Percentiles rank a stretch among this genome's conserved stretches.
These are phyloP conservation scores for Exophiala alcalophila DNA, from an alignment of 2,329 filamentous ascomycete species.

Conservation along the genomic window DNA sequence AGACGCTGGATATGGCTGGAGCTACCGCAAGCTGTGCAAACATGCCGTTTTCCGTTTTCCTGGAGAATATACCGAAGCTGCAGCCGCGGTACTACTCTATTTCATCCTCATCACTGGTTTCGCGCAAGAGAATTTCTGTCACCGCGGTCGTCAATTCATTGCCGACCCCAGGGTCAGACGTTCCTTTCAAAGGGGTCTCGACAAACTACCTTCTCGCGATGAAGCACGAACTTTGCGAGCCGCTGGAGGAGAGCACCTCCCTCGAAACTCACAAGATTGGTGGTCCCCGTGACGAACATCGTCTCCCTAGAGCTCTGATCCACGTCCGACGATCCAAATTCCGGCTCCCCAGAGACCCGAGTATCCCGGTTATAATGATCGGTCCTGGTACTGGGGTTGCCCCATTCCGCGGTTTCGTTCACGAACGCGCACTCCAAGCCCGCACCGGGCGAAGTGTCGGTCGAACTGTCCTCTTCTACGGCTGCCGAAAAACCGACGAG, in stretches of 20 bases:
- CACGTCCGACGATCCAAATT: slow-evolving; percentile 98
- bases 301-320: slow-evolving; percentile 88
- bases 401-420: slow-evolving; percentile 24
- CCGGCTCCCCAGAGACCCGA: slow-evolving; percentile 94
- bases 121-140: slow-evolving; percentile 91
- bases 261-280: slow-evolving; percentile 80
- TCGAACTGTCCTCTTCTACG: slow-evolving; percentile 43
- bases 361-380: slow-evolving; percentile 91
- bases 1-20: slow-evolving; percentile 70
- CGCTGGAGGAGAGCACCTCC: slow-evolving; percentile 74
- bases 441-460: slow-evolving; percentile 39
- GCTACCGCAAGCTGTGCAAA: slow-evolving; percentile 70
- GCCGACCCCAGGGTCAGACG: slow-evolving; percentile 69
- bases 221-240: slow-evolving; percentile 93
- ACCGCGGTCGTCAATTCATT: slow-evolving; percentile 93
- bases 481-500: slow-evolving; percentile 38
- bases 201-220: slow-evolving; percentile 95
- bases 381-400: slow-evolving; percentile 91
- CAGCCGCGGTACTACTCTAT: slow-evolving; percentile 99
- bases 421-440: slow-evolving; percentile 31
- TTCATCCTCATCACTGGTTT: slow-evolving; percentile 92
- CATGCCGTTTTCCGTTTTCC: slow-evolving; percentile 89
- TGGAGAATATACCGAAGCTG: slow-evolving; percentile 89
- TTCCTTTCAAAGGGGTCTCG: slow-evolving; percentile 85
- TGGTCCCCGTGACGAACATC: slow-evolving; percentile 93